Percentiles rank a stretch among this genome's conserved stretches.
Conservation (phyloP, 192 early-diverging fungal species). For the Dissophora ornata region DNA sequence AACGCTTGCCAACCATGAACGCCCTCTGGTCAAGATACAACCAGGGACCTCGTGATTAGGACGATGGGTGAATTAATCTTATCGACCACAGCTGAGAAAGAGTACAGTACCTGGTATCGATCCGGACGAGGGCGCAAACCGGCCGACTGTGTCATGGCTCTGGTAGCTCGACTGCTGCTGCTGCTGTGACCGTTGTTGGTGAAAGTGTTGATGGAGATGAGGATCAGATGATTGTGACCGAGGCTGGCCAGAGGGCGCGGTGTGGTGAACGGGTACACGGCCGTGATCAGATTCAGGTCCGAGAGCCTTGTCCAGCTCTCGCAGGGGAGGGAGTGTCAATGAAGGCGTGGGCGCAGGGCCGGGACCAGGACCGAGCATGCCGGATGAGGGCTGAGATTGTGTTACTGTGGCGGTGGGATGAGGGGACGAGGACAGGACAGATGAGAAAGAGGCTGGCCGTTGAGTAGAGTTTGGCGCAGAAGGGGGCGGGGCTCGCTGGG, state of each 20-base stretch:
- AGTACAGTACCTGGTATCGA: constrained; percentile 21
- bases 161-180: constrained; percentile 2
- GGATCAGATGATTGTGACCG: constrained; percentile 45
- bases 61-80: too few species aligned
- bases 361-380: constrained; percentile 50
- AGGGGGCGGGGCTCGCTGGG: not conserved
- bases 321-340: constrained; percentile 37
- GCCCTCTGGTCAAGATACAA: too few species aligned
- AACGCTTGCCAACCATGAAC: too few species aligned
- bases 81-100: not conserved
- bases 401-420: not conserved
- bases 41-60: too few species aligned
- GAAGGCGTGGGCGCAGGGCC: constrained; percentile 49
- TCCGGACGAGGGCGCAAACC: constrained; percentile 18
- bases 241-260: constrained; percentile 14
- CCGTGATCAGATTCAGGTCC: constrained; percentile 27
- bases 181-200: constrained; percentile 18
- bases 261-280: constrained; percentile 6
- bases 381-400: not conserved
- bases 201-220: constrained; percentile 46
- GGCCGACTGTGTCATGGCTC: constrained; percentile 22
- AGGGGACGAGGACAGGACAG: constrained; percentile 1
- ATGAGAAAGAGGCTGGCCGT: not conserved
- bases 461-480: not conserved
- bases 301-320: constrained; percentile 31